Percentiles rank a stretch among this genome's conserved stretches.
Evolutionary conservation across 148 eudicot genomes (phyloP).

Genomic region (Fagopyrum tataricum): DNA sequence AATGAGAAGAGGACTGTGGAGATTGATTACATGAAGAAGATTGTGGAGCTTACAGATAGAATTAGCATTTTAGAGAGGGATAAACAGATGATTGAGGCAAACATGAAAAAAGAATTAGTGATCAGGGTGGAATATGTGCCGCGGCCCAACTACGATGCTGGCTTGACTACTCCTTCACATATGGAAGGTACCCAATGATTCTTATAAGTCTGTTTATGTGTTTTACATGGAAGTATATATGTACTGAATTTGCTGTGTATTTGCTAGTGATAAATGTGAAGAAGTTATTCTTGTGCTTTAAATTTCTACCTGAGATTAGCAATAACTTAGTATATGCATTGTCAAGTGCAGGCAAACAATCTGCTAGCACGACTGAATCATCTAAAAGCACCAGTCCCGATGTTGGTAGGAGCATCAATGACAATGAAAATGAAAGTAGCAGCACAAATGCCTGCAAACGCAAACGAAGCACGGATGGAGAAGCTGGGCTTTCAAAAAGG

Average conservation of each 20-base stretch:
- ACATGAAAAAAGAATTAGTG: background rate
- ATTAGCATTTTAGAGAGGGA: constrained; percentile 10
- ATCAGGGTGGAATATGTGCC: background rate
- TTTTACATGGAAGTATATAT: no score
- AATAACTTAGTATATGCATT: no score
- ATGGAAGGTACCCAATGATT: constrained; percentile 4
- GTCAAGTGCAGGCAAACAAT: background rate
- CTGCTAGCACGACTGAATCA: background rate
- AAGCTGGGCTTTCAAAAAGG: no score
- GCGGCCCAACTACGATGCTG: background rate
- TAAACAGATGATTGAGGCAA: background rate
- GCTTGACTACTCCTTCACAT: background rate
- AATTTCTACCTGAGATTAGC: no score
- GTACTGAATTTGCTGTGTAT: no score
- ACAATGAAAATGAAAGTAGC: background rate
- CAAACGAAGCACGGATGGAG: no score
- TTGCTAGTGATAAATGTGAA: no score
- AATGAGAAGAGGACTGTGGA: background rate
- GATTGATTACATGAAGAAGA: background rate
- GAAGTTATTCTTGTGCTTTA: no score
- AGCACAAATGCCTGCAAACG: no score
- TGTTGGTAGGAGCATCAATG: background rate
- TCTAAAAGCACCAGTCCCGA: no score
- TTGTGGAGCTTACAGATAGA: background rate
- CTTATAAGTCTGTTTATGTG: background rate